Evolutionary conservation across 352 stramenopile species (phyloP), one percentile per base, ranked within the genome.

Genomic region (Sclerospora graminicola): DNA sequence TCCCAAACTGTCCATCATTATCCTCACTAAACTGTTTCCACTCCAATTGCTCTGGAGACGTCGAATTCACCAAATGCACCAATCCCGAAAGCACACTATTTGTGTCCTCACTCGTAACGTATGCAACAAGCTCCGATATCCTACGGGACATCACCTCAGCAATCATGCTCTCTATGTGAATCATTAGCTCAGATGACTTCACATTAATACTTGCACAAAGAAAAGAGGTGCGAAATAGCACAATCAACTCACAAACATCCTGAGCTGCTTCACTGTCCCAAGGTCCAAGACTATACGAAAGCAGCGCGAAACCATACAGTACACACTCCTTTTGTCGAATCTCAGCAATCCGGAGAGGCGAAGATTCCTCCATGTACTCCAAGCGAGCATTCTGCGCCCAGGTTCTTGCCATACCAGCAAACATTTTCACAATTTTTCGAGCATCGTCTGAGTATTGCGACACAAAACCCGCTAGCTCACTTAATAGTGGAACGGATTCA

Each of bases 131-230:
- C 18, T n/a, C n/a, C n/a, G n/a, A n/a, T n/a, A n/a, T n/a, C n/a
- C n/a, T n/a, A n/a, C n/a, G n/a, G n/a, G n/a, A 29, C 63, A 80
- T 70, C 41, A 78, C 49, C n/a, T 71, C 50, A 1, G 44, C 30
- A n/a, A 85, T 48, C 13, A 30, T 57, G 33, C 50, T 57, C 9
- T 64, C 40, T 4, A 18, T 31, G n/a, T 14, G 21, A 29, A 53
- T 6, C 55, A 57, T 54, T 30, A 54, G 19, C 1, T 48, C 31
- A 11, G 41, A 56, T 4, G 59, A 62, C 2, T 41, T 27, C 18
- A 55, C 18, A 18, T 48, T 52, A 18, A 64, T 52, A 23, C 50
- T 60, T 2, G 45, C 41, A 34, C 55, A 64, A 14, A 54, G 26
- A 15, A 54, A 54, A 4, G 61, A 55, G 7, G 65, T 72, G 28